A percentile compares a stretch with the other conserved stretches of the same genome.
Conservation (phyloP, 768 basidiomycete species). For the Leccinum variicolor region DNA sequence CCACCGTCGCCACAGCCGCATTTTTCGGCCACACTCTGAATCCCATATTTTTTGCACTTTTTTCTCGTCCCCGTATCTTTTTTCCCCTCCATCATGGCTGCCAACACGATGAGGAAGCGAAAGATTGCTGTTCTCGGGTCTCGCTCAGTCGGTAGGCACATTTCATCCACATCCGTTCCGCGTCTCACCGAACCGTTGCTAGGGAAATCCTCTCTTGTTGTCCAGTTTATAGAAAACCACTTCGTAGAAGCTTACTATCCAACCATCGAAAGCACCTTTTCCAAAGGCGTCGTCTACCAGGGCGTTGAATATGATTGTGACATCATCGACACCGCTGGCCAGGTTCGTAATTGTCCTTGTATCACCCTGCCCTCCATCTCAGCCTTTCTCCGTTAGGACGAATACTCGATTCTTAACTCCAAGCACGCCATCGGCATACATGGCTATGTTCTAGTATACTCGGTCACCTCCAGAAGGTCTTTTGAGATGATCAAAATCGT, state of each 20-base stretch:
- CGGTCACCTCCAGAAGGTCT: slow-evolving; percentile 81
- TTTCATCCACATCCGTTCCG: slow-evolving; percentile 1
- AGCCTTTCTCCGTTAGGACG: slow-evolving; percentile 51
- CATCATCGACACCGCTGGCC: slow-evolving; percentile 97
- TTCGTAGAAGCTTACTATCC: slow-evolving; percentile 95
- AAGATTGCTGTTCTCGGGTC: slow-evolving; percentile 88
- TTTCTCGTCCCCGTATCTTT: slow-evolving; percentile 6
- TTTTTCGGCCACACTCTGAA: slow-evolving; percentile 15
- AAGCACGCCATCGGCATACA: slow-evolving; percentile 97
- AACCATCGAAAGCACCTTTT: slow-evolving; percentile 86
- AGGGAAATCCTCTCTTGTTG: slow-evolving; percentile 94
- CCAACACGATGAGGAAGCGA: slow-evolving; percentile 62
- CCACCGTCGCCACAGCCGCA: slow-evolving; percentile 21
- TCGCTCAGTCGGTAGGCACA: slow-evolving; percentile 76
- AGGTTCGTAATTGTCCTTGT: slow-evolving; percentile 49
- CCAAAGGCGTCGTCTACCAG: slow-evolving; percentile 82
- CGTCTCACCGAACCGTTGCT: slow-evolving; percentile 21
- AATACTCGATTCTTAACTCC: slow-evolving; percentile 90
- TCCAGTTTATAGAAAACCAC: slow-evolving; percentile 90
- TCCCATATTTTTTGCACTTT: slow-evolving; percentile 11
- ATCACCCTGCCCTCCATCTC: slow-evolving; percentile 2
- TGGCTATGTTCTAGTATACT: slow-evolving; percentile 96
- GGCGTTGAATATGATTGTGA: slow-evolving; percentile 94
- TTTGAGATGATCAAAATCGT: slow-evolving; percentile 95
- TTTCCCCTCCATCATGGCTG: slow-evolving; percentile 22